Percentiles rank a stretch among this genome's conserved stretches.
These are phyloP conservation scores for Candida dendrica DNA, from an alignment of 805 yeast genomes.

Conservation along the genomic window DNA sequence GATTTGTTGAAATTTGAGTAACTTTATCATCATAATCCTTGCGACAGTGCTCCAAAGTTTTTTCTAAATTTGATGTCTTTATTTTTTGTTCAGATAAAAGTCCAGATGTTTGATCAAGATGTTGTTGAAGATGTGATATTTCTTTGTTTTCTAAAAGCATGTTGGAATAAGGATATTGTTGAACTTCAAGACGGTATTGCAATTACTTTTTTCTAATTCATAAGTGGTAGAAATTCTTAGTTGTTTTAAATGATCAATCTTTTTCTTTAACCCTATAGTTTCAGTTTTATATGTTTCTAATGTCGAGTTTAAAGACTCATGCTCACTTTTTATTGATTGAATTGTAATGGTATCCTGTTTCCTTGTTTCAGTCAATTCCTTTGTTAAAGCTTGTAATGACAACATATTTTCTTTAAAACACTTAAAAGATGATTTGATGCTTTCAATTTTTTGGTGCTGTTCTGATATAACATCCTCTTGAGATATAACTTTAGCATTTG, in stretches of 20 bases:
- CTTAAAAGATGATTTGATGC: conserved; percentile 15
- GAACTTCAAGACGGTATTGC: neutral
- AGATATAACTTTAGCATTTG: conserved; percentile 19
- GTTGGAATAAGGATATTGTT: neutral
- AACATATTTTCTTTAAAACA: conserved; percentile 17
- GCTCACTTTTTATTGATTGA: conserved; percentile 18
- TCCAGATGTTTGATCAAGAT: conserved; percentile 37
- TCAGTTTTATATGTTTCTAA: conserved; percentile 17
- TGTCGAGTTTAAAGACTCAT: conserved; percentile 9
- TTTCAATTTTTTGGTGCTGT: conserved; percentile 17
- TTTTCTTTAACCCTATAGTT: conserved; percentile 13
- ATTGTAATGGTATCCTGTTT: conserved; percentile 14
- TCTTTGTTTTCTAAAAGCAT: conserved; percentile 23
- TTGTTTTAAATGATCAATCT: conserved; percentile 19
- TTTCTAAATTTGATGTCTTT: conserved; percentile 23
- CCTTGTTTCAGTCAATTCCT: conserved; percentile 18
- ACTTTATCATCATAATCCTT: conserved; percentile 9
- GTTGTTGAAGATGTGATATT: conserved; percentile 26
- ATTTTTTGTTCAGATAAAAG: conserved; percentile 40
- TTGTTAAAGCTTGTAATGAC: conserved; percentile 16
- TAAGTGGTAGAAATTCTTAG: conserved; percentile 14
- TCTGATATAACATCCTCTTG: conserved; percentile 18
- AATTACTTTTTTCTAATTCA: conserved; percentile 15
- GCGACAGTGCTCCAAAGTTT: conserved; percentile 12
- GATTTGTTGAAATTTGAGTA: neutral